Evolutionary conservation across 495 filamentous ascomycete genomes (phyloP).

Genomic region (Penicillium parvum): DNA sequence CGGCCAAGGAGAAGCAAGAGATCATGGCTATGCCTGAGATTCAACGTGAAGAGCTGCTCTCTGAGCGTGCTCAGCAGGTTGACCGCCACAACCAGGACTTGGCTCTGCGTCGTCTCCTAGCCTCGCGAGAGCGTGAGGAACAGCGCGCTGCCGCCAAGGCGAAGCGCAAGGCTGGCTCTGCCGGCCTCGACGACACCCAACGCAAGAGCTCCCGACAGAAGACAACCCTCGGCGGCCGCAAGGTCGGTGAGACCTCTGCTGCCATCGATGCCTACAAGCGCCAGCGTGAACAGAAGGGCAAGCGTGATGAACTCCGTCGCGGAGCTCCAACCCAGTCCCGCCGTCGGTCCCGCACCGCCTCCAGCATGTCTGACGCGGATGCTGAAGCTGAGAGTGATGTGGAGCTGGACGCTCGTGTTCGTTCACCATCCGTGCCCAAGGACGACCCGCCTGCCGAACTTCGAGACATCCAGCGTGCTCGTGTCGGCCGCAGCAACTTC

Average conservation of each 20-base stretch:
- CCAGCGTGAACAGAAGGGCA: slow-evolving; percentile 75
- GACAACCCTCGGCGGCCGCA: slow-evolving; percentile 70
- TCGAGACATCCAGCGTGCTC: slow-evolving; percentile 74
- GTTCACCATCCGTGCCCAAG: slow-evolving; percentile 40
- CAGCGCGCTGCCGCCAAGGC: slow-evolving; percentile 53
- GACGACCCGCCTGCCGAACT: slow-evolving; percentile 63
- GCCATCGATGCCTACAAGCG: slow-evolving; percentile 81
- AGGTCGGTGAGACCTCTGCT: slow-evolving; percentile 70
- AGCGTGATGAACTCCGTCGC: slow-evolving; percentile 64
- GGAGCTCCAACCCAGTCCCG: slow-evolving; percentile 55
- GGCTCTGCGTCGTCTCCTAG: slow-evolving; percentile 75
- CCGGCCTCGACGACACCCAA: slow-evolving; percentile 65
- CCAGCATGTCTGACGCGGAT: slow-evolving; percentile 55
- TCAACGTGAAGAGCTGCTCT: slow-evolving; percentile 82
- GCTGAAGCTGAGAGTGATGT: slow-evolving; percentile 76
- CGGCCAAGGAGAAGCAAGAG: slow-evolving; percentile 69
- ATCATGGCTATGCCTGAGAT: slow-evolving; percentile 89
- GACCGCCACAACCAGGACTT: slow-evolving; percentile 77
- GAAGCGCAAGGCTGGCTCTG: slow-evolving; percentile 76
- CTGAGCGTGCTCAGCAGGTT: slow-evolving; percentile 77
- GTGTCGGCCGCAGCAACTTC: slow-evolving; percentile 77
- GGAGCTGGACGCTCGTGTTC: slow-evolving; percentile 63
- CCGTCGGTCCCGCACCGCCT: slow-evolving; percentile 45
- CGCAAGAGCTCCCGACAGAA: slow-evolving; percentile 81
- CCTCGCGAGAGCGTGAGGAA: slow-evolving; percentile 61